Evolutionary conservation across 257 asterid species (phyloP).

Genomic region (Capsicum pubescens): DNA sequence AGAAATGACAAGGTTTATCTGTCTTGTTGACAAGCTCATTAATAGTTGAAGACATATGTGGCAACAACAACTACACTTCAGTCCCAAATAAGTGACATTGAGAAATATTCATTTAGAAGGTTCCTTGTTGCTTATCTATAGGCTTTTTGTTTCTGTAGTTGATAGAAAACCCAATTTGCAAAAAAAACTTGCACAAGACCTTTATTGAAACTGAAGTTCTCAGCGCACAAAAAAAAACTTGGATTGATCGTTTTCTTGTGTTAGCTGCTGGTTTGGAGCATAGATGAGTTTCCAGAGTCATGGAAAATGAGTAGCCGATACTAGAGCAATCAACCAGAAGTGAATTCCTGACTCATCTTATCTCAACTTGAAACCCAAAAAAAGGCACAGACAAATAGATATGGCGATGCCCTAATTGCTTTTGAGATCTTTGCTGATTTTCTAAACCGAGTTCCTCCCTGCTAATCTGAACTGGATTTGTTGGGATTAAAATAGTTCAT

Average conservation of each 20-base stretch:
- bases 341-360: conserved; percentile 17
- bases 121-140: background rate
- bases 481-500: background rate
- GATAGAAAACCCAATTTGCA: background rate
- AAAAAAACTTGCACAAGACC: background rate
- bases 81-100: background rate
- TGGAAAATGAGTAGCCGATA: background rate
- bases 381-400: background rate
- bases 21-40: background rate
- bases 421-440: conserved; percentile 21
- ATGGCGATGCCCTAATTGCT: background rate
- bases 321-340: conserved; percentile 17
- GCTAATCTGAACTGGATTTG: conserved; percentile 7
- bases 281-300: conserved; percentile 11
- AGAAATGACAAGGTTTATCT: background rate
- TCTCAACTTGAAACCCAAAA: background rate
- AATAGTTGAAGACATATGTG: conserved; percentile 10
- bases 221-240: background rate
- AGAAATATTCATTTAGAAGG: background rate
- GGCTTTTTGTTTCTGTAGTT: background rate
- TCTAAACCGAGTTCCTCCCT: conserved; percentile 12
- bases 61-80: background rate
- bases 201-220: background rate
- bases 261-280: conserved; percentile 8
- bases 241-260: background rate